phyloP scores from a whole-genome alignment of 139 green algal genomes.

The Haematococcus lacustris region DNA sequence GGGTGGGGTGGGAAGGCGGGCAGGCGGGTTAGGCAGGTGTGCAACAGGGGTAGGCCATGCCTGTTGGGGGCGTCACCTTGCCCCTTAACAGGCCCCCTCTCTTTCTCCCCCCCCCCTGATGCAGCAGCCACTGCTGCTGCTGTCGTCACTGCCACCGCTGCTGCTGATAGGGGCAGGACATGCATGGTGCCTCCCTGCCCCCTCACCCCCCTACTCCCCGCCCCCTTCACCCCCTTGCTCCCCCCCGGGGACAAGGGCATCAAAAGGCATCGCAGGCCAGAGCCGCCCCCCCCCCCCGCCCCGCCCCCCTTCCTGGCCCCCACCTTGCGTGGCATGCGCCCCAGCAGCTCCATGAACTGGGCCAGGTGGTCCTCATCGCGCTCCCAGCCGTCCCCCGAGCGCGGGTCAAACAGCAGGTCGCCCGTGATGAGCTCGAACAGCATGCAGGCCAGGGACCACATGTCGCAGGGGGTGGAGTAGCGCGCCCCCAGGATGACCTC shows the following conservation, averaged over 20 bases:
- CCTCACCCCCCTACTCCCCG: not conserved
- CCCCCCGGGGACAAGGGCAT: not conserved
- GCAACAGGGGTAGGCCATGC: no score
- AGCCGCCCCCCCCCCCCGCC: no score
- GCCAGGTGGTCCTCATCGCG: conserved; percentile 98
- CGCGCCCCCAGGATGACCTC: conserved; percentile 56
- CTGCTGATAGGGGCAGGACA: no score
- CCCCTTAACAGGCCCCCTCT: no score
- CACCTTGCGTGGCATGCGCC: conserved; percentile 66
- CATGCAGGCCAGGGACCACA: conserved; percentile 96
- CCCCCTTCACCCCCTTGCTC: not conserved
- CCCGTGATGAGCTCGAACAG: conserved; percentile 97
- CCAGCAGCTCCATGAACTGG: conserved; percentile 94
- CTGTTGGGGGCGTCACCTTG: no score
- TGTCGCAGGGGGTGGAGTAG: conserved; percentile 87
- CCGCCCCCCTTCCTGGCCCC: not conserved
- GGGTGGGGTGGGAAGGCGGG: not conserved
- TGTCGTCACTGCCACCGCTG: no score
- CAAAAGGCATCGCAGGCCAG: no score
- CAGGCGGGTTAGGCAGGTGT: no score
- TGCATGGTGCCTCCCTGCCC: not conserved
- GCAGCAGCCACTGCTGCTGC: no score
- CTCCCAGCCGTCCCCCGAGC: conserved; percentile 50
- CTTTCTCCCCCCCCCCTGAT: no score
- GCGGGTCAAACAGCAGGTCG: conserved; percentile 95